Conservation (phyloP, 116 monocot genomes). For the Phalaenopsis hybrid region DNA sequence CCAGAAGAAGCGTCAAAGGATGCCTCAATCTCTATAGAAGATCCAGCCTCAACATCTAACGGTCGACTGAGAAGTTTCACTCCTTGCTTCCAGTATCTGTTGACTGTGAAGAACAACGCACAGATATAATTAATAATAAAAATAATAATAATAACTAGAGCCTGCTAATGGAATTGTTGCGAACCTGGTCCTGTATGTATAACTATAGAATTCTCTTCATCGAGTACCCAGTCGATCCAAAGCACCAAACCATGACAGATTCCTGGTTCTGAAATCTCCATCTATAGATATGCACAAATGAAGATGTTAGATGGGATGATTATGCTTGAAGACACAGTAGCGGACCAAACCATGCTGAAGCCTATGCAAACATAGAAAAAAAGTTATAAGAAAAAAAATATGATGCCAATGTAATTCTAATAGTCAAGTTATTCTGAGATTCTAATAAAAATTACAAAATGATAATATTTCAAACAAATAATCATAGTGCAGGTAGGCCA, state of each 20-base stretch:
- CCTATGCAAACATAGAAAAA: too few relatives aligned
- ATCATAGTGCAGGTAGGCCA: too few relatives aligned
- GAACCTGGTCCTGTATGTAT: slow-evolving; percentile 85
- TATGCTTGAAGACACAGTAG: too few relatives aligned
- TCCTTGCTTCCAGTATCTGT: slow-evolving; percentile 96
- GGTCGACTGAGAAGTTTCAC: slow-evolving; percentile 77
- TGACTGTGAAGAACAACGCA: slow-evolving; percentile 32
- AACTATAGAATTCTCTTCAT: slow-evolving; percentile 43
- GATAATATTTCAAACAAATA: too few relatives aligned
- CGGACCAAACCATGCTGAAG: too few relatives aligned
- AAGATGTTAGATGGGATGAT: not conserved
- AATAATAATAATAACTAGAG: not conserved
- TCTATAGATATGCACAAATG: slow-evolving; percentile 25
- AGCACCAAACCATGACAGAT: slow-evolving; percentile 90
- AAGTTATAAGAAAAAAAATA: too few relatives aligned
- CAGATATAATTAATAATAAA: not conserved
- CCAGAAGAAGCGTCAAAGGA: slow-evolving; percentile 60
- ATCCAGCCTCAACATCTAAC: slow-evolving; percentile 27
- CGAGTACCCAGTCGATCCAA: slow-evolving; percentile 96
- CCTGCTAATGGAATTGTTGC: not conserved
- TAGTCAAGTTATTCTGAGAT: too few relatives aligned
- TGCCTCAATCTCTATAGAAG: slow-evolving; percentile 53
- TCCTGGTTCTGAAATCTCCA: slow-evolving; percentile 51
- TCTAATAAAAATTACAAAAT: too few relatives aligned
- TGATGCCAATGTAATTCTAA: too few relatives aligned